Conservation (phyloP, 305 asterid species). For the Salvia sclarea region DNA sequence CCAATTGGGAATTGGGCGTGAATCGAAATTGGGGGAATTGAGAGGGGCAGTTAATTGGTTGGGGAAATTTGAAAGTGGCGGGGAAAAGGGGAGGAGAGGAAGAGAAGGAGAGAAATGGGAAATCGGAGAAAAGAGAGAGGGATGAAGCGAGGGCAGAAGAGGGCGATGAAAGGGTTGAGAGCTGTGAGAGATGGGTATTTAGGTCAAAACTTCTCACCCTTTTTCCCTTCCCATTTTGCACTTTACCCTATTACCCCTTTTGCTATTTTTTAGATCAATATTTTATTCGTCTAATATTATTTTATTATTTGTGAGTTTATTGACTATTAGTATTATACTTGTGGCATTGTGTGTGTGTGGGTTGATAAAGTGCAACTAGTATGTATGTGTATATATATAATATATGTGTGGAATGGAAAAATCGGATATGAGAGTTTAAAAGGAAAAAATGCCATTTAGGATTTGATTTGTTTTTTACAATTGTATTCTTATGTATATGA, state of each 20-base stretch:
- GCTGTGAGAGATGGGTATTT: constrained; percentile 75
- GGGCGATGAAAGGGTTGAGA: constrained; percentile 66
- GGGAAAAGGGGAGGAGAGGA: constrained; percentile 48
- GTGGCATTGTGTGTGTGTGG: no score
- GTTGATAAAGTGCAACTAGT: no score
- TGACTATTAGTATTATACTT: no score
- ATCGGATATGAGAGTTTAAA: no score
- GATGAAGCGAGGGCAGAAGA: constrained; percentile 61
- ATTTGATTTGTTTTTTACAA: no score
- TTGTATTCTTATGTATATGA: no score
- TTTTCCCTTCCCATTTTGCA: constrained; percentile 30
- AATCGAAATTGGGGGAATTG: not conserved
- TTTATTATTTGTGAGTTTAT: no score
- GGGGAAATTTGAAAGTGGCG: constrained; percentile 68
- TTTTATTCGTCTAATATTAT: no score
- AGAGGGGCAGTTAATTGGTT: not conserved
- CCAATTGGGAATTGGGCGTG: not conserved
- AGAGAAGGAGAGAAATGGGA: constrained; percentile 47
- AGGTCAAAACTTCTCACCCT: constrained; percentile 59
- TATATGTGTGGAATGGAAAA: no score
- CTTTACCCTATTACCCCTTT: constrained; percentile 58
- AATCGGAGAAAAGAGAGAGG: constrained; percentile 51
- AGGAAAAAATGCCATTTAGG: no score
- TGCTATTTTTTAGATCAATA: not conserved
- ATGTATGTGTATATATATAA: no score